Conservation (phyloP, 768 basidiomycete genomes). For the Saitozyma podzolica region DNA sequence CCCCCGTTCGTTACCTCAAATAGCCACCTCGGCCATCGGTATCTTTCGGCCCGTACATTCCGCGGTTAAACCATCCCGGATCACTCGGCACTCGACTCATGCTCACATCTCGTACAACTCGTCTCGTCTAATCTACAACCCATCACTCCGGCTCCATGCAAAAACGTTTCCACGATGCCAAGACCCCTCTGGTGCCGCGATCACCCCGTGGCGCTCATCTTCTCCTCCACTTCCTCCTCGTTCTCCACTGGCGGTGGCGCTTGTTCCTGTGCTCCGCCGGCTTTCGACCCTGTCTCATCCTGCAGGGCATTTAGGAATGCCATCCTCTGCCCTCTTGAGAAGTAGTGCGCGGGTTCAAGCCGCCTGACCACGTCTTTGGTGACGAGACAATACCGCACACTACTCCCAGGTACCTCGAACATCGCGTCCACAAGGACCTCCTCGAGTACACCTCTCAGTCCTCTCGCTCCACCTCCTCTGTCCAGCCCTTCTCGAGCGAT, state of each 20-base stretch:
- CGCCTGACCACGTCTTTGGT: conserved; percentile 70
- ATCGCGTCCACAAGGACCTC: conserved; percentile 78
- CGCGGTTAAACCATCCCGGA: too few relatives aligned
- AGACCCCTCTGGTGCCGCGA: background rate
- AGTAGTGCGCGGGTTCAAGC: conserved; percentile 68
- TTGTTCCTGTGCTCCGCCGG: conserved; percentile 11
- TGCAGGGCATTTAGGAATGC: conserved; percentile 39
- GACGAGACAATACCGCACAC: conserved; percentile 81
- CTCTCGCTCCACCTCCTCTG: conserved; percentile 86
- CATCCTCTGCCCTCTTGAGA: conserved; percentile 56
- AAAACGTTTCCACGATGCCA: too few relatives aligned
- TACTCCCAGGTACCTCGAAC: conserved; percentile 61
- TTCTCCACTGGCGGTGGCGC: background rate
- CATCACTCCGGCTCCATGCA: too few relatives aligned
- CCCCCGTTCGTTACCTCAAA: too few relatives aligned
- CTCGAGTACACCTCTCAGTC: conserved; percentile 88
- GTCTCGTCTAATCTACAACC: too few relatives aligned
- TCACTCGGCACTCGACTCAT: too few relatives aligned
- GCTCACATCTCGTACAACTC: too few relatives aligned
- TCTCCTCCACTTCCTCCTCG: conserved; percentile 17
- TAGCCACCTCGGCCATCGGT: too few relatives aligned
- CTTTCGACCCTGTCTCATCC: conserved; percentile 33
- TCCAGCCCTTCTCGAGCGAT: conserved; percentile 76
- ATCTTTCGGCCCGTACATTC: too few relatives aligned
- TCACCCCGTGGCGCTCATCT: conserved; percentile 13